A percentile compares a stretch with the other conserved stretches of the same genome.
These are phyloP conservation scores for Dendrocalamus sinicus DNA, from an alignment of 176 grass and related monocot genomes.

Conservation along the genomic window DNA sequence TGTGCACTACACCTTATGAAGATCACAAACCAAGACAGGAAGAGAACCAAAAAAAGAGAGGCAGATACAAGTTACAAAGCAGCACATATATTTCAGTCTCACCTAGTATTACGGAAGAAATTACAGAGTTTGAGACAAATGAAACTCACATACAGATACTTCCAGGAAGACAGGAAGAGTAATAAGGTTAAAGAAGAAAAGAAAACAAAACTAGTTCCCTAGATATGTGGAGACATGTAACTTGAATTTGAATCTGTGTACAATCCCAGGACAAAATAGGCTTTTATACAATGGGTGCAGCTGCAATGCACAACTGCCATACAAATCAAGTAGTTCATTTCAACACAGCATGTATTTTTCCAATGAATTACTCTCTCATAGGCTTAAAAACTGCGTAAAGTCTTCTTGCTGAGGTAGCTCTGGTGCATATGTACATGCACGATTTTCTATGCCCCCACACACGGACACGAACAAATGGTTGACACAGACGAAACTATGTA, in stretches of 20 bases:
- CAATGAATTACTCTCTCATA: not conserved
- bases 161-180: not conserved
- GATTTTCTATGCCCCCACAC: not conserved
- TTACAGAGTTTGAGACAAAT: not conserved
- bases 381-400: not conserved
- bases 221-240: not conserved
- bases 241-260: not conserved
- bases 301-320: not conserved
- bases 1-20: not conserved
- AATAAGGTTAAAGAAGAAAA: not conserved
- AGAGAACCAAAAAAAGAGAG: too few species aligned
- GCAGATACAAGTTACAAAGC: not conserved
- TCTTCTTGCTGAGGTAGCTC: conserved; percentile 24
- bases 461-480: not conserved
- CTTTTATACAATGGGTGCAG: not conserved
- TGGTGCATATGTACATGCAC: conserved; percentile 51
- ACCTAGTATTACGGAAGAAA: not conserved
- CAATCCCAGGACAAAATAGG: not conserved
- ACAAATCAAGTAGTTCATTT: conserved; percentile 1
- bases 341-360: not conserved
- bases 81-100: not conserved
- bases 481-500: conserved; percentile 38
- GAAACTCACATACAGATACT: not conserved
- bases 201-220: not conserved
- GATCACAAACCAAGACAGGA: not conserved